phyloP scores from a whole-genome alignment of 176 grass and related monocot genomes.

The Phoenix dactylifera region DNA sequence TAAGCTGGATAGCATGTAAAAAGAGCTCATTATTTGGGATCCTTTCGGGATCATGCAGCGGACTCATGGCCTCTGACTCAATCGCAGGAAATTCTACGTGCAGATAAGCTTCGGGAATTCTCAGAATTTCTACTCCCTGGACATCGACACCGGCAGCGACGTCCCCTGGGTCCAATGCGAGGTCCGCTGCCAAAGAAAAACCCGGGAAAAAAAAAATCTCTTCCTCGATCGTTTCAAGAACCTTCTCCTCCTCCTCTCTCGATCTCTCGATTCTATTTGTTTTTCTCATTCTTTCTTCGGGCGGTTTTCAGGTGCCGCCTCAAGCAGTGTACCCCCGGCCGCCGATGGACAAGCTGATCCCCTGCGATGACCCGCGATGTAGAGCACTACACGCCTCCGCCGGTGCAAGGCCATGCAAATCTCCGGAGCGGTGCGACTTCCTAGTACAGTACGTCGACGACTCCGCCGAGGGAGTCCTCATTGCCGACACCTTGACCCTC shows the following conservation, averaged over 20 bases:
- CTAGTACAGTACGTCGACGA: too few species aligned
- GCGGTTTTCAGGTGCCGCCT: conserved; percentile 33
- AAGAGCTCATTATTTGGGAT: not conserved
- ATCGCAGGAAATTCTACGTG: conserved; percentile 51
- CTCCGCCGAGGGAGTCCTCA: too few species aligned
- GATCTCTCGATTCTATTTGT: too few species aligned
- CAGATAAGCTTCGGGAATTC: conserved; percentile 71
- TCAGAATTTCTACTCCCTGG: conserved; percentile 64
- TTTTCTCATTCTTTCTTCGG: not conserved
- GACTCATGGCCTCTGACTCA: not conserved
- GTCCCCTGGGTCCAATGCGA: conserved; percentile 92
- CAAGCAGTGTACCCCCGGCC: conserved; percentile 45
- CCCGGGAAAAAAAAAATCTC: too few species aligned
- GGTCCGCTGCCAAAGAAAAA: conserved; percentile 46
- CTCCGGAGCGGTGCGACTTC: too few species aligned
- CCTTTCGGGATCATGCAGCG: too few species aligned
- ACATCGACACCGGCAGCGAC: conserved; percentile 87
- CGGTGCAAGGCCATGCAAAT: not conserved
- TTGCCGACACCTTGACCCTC: too few species aligned
- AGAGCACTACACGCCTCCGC: conserved; percentile 22
- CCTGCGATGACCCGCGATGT: conserved; percentile 57
- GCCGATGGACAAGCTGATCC: conserved; percentile 35
- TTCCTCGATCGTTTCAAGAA: too few species aligned
- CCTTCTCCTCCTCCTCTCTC: too few species aligned
- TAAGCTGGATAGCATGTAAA: conserved; percentile 1